Evolutionary conservation across 2,329 filamentous ascomycete genomes (phyloP), one percentile per base, ranked within the genome.

Genomic region (Aulographum hederae): DNA sequence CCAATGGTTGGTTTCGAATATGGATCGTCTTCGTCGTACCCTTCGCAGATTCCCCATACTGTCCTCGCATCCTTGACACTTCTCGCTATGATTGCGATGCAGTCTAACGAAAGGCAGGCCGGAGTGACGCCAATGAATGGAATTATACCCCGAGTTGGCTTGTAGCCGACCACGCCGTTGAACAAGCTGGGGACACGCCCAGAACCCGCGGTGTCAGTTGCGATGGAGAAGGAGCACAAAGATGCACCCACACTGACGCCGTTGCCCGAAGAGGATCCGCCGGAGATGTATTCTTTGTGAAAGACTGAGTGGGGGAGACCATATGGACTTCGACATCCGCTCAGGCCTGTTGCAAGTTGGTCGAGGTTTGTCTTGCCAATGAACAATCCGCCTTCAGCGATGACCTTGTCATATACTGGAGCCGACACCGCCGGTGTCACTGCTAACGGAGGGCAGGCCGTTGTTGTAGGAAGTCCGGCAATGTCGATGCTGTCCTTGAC

Each of bases 311-410:
- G 55, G 1, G 67, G 62, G 14, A 57, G 61, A 2, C 69, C 69
- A 37, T 65, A 71, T 0, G 68, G 65, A 2, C 65, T 69, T 17
- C 68, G 60, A 29, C 63, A 67, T 12, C 69, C 70, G 10, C 61
- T 65, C 3, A 74, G 54, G 1, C 70, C 70, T 1, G 69, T 73
- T 3, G 69, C 69, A 3, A 74, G 55, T 45, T 74, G 69, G 42
- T 75, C 70, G 33, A 74, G 56, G 38, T 72, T 73, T 0, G 62
- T 57, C 43, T 73, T 74, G 20, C 66, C 69, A 3, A 74, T 52
- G 30, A 73, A 64, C 4, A 73, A 52, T 2, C 63, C 68, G 2
- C 68, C 68, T 4, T 63, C 61, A 2, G 48, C 41, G 11, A 58
- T 56, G 8, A 72, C 45, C 4, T 58, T 64, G 1, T 51, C 45